Percentiles rank a stretch among this genome's conserved stretches.
Evolutionary conservation across 148 eudicot genomes (phyloP).

Genomic region (Agrostemma githago): DNA sequence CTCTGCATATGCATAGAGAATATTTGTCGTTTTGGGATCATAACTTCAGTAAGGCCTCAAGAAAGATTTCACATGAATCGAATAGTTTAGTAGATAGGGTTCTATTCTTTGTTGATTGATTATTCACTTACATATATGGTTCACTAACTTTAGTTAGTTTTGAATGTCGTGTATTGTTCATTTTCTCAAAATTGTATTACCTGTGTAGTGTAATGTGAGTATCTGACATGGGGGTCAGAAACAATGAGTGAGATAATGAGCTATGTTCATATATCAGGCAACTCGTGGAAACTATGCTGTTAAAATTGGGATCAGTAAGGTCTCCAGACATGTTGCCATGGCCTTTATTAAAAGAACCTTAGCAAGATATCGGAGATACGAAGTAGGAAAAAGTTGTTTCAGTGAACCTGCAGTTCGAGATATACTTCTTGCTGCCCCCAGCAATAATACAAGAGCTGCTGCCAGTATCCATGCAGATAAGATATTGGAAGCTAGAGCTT

Average conservation of each 20-base stretch:
- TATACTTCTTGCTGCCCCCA: conserved; percentile 48
- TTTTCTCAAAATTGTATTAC: not conserved
- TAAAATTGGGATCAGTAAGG: conserved; percentile 57
- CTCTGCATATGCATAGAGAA: too few species aligned
- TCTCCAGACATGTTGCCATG: conserved; percentile 73
- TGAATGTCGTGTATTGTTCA: too few species aligned
- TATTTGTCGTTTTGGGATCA: too few species aligned
- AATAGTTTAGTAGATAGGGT: not conserved
- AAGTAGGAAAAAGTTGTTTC: conserved; percentile 73
- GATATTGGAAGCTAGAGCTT: conserved; percentile 28
- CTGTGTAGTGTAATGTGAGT: not conserved
- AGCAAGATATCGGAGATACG: conserved; percentile 61
- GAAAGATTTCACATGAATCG: too few species aligned
- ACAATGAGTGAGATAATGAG: not conserved
- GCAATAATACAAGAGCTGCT: conserved; percentile 33
- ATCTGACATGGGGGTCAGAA: not conserved
- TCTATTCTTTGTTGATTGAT: not conserved
- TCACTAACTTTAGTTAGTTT: not conserved
- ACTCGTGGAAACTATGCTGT: conserved; percentile 71
- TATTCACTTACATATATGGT: not conserved
- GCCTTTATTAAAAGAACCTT: conserved; percentile 74
- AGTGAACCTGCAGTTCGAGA: conserved; percentile 67
- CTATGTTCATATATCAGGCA: conserved; percentile 42
- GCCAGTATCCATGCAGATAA: conserved; percentile 22
- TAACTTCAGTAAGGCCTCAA: too few species aligned